Base-by-base conservation (phyloP, 768 basidiomycete species). In the Kwoniella europaea region DNA sequence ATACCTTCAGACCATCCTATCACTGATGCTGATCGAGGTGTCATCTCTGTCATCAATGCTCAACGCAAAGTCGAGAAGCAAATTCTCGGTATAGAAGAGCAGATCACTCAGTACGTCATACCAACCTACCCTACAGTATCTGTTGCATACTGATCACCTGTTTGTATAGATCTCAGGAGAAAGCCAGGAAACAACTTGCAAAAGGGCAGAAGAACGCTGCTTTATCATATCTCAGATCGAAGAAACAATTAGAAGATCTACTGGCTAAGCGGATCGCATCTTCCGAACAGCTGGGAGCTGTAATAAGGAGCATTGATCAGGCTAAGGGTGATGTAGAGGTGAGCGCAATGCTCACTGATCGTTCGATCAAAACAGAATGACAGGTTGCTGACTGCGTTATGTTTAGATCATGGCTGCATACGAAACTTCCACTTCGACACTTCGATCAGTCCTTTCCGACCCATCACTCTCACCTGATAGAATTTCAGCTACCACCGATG, bases 271-370 rank as follows among this genome's bases (percentile, higher is more conserved):
- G 94, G 13, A 82, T 94, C 2, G 88, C 86, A 10, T 90, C 93
- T 1, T 85, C 93, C 5, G 88, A 89, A 67, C 91, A 89, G 46
- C 85, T 98, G 9, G 89, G 91, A 73, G 86, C 88, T 13, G 93
- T 94, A 0, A 82, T 97, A 46, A 85, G 92, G 56, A 88, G 88
- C 56, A 92, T 98, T 5, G 93, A 98, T 84, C 88, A 90, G 3
- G 92, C 94, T n/a, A 92, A 92, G 35, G 91, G 90, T 2, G 92
- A 98, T 82, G 87, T 94, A 12, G 90, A 93, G 86, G 94, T 94
- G 79, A 54, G 85, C 79, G 29, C 15, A 24, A 10, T 43, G 22
- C 50, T 66, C 64, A 15, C 42, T 42, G 0, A 2, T 18, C 53
- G 27, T 55, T 56, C 0, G 1, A 10, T 74, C 69, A 52, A 52